Evolutionary conservation across 2,329 filamentous ascomycete species (phyloP).

Genomic region (Huntiella abstrusa): DNA sequence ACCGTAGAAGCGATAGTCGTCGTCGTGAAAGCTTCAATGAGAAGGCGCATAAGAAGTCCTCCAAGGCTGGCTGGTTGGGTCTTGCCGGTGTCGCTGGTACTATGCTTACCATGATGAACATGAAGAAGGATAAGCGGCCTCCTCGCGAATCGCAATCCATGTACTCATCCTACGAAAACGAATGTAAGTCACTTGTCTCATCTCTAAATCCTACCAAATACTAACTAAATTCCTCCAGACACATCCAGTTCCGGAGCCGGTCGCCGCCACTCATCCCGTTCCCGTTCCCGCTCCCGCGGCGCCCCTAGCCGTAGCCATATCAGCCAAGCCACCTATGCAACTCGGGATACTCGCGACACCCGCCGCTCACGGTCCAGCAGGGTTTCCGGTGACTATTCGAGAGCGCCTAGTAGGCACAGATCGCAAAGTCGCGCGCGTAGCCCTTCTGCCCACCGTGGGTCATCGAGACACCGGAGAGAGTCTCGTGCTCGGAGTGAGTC

Average conservation of each 20-base stretch:
- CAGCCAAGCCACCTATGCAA: constrained; percentile 3
- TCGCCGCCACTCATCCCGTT: constrained; percentile 15
- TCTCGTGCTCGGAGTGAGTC: constrained; percentile 5
- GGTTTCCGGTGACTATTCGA: constrained; percentile 5
- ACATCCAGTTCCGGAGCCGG: constrained; percentile 26
- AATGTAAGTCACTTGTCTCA: constrained; percentile 6
- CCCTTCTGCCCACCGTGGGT: not conserved
- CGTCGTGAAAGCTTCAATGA: constrained; percentile 18
- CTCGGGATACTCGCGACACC: constrained; percentile 7
- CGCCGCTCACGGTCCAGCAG: constrained; percentile 17
- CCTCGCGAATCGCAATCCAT: constrained; percentile 9
- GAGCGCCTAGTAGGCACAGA: constrained; percentile 9
- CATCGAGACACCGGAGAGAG: not conserved
- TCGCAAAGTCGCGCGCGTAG: constrained; percentile 6
- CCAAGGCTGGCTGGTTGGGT: constrained; percentile 33
- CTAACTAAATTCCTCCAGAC: constrained; percentile 17
- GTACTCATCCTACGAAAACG: constrained; percentile 6
- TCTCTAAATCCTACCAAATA: not conserved
- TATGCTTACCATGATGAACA: constrained; percentile 33
- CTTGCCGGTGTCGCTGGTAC: constrained; percentile 32
- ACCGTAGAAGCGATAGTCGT: not conserved
- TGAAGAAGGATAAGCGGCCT: constrained; percentile 30
- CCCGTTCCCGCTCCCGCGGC: constrained; percentile 6
- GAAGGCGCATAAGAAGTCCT: constrained; percentile 28
- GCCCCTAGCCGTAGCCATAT: constrained; percentile 2